Percentiles rank a stretch among this genome's conserved stretches.
These are phyloP conservation scores for Aspergillus sp. DNA, from an alignment of 2,329 filamentous ascomycete species.

Conservation along the genomic window DNA sequence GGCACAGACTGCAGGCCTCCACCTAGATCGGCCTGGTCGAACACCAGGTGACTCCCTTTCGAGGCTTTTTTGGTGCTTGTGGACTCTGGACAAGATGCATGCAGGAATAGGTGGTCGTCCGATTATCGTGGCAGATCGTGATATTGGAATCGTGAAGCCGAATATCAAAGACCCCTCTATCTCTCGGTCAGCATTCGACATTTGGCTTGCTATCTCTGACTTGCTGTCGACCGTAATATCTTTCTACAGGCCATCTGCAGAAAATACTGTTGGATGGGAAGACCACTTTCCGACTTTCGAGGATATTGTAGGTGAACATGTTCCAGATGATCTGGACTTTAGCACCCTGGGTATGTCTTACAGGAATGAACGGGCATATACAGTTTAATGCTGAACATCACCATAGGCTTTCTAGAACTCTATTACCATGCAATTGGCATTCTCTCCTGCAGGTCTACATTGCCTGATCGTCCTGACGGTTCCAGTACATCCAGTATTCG, in stretches of 20 bases:
- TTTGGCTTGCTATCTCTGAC: conserved; percentile 35
- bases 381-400: too few relatives aligned
- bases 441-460: conserved; percentile 48
- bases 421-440: conserved; percentile 56
- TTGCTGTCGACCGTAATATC: conserved; percentile 35
- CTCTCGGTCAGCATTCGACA: conserved; percentile 23
- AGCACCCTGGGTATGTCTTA: conserved; percentile 20
- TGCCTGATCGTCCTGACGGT: conserved; percentile 34
- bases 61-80: conserved; percentile 36
- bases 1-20: conserved; percentile 34
- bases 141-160: conserved; percentile 34
- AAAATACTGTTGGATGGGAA: conserved; percentile 33
- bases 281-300: conserved; percentile 33
- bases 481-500: conserved; percentile 49
- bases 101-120: conserved; percentile 37
- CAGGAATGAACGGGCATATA: too few relatives aligned
- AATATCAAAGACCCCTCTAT: conserved; percentile 5
- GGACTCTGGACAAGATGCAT: conserved; percentile 39
- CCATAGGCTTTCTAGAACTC: conserved; percentile 38
- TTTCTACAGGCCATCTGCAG: conserved; percentile 33
- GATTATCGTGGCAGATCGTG: conserved; percentile 34
- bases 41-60: conserved; percentile 22
- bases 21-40: conserved; percentile 33
- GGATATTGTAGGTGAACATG: conserved; percentile 24
- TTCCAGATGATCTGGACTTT: conserved; percentile 22